phyloP scores from a whole-genome alignment of 257 asterid species.

The Echium plantagineum region DNA sequence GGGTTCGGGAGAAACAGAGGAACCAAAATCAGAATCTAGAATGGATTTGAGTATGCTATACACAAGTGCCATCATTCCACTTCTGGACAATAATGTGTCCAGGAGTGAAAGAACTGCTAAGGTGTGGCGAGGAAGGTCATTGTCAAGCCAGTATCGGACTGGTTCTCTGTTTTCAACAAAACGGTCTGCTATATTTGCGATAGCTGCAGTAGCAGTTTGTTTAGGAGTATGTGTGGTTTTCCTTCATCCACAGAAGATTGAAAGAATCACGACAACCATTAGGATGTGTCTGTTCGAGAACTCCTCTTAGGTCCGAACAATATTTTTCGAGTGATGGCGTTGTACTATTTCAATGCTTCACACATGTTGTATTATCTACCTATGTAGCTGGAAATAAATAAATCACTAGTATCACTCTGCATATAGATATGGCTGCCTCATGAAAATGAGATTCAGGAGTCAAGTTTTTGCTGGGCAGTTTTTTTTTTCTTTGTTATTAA shows the following conservation, averaged over 20 bases:
- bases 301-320: constrained; percentile 12
- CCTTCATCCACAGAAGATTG: constrained; percentile 54
- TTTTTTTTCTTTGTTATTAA: no score
- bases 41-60: constrained; percentile 13
- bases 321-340: neutral
- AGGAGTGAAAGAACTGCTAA: constrained; percentile 27
- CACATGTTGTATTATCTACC: neutral
- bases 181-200: constrained; percentile 32
- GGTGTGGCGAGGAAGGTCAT: constrained; percentile 26
- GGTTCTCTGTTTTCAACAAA: constrained; percentile 21
- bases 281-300: constrained; percentile 47
- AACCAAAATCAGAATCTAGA: constrained; percentile 13
- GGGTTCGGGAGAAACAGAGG: constrained; percentile 23
- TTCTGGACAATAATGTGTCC: constrained; percentile 37
- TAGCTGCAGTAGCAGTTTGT: constrained; percentile 46
- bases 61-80: constrained; percentile 37
- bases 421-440: no score
- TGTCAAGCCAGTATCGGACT: constrained; percentile 24
- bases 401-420: neutral
- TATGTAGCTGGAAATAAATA: neutral
- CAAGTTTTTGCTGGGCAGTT: no score
- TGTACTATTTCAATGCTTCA: neutral
- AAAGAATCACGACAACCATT: constrained; percentile 44
- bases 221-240: constrained; percentile 54
- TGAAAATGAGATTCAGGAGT: no score